Evolutionary conservation across 192 early-diverging fungal genomes (phyloP).

Genomic region (Phycomyces blakesleeanus): DNA sequence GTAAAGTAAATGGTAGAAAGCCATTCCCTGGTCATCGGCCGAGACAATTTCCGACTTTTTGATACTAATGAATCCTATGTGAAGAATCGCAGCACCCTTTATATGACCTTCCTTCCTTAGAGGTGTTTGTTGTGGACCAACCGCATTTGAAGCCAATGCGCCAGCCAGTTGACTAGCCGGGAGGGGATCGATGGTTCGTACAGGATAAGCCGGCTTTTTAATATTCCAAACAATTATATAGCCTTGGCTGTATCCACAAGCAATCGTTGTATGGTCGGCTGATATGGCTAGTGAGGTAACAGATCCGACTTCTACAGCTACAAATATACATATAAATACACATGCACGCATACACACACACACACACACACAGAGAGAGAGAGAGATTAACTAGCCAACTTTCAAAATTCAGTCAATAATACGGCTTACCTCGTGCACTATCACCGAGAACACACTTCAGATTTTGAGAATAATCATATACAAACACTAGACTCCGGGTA

Average conservation of each 20-base stretch:
- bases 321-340: neutral
- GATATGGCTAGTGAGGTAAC: conserved; percentile 58
- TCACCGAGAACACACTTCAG: conserved; percentile 42
- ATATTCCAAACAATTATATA: conserved; percentile 58
- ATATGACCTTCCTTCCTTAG: conserved; percentile 54
- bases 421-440: conserved; percentile 23
- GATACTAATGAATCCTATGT: conserved; percentile 55
- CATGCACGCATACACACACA: too few species aligned
- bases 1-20: conserved; percentile 56
- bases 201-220: conserved; percentile 38
- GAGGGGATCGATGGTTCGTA: conserved; percentile 51
- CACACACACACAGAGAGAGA: too few species aligned
- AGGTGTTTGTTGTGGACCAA: conserved; percentile 5
- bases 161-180: conserved; percentile 41
- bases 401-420: too few species aligned
- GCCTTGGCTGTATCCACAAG: conserved; percentile 50
- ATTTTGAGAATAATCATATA: conserved; percentile 50
- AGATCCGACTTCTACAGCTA: conserved; percentile 48
- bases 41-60: conserved; percentile 53
- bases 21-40: conserved; percentile 57
- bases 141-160: neutral
- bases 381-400: too few species aligned
- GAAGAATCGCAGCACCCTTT: conserved; percentile 49
- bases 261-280: conserved; percentile 52
- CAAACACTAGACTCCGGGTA: conserved; percentile 50